Evolutionary conservation across 176 grass and related monocot species (phyloP), one percentile per base, ranked within the genome.

Genomic region (Hyparrhenia diplandra): DNA sequence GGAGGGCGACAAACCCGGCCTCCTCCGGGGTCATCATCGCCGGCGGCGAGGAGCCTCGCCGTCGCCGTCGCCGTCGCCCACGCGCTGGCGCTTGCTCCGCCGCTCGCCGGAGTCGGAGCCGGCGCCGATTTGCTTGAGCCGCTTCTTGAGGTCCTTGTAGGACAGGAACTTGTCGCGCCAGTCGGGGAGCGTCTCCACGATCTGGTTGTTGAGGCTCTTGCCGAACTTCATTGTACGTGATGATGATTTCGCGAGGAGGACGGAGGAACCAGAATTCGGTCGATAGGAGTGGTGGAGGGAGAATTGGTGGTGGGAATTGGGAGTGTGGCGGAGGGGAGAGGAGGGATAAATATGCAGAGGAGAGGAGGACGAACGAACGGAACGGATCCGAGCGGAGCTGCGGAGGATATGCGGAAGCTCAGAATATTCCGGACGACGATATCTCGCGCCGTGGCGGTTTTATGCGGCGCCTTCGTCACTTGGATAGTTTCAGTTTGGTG

Each of bases 111-210:
- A 8, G 42, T n/a, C n/a, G n/a, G n/a, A n/a, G n/a, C 8, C 61
- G 49, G n/a, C 12, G 37, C 80, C 84, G 43, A 98, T 90, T 10
- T 87, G 51, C 65, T 98, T 98, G 57, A 98, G 90, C 13, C 84
- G 86, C 88, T 89, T 92, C 95, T 98, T 98, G 75, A 98, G 87
- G 80, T 94, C 92, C 92, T 98, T 98, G 78, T 98, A 98, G 77
- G 92, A 92, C 64, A 94, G 74, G 84, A 94, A 98, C 90, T 94
- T 94, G 83, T 98, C 95, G 73, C 92, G 86, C 95, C 95, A 98
- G 66, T 98, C 95, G 13, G 95, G 95, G 62, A 98, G 83, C 43
- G 92, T 94, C 86, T 94, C 95, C 81, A 91, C 90, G 75, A 94
- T 93, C 88, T 98, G 95, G 73, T 80, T 91, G 75, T 82, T 91